Base-by-base conservation (phyloP, 257 asterid genomes). In the Solanum sparsipilum region DNA sequence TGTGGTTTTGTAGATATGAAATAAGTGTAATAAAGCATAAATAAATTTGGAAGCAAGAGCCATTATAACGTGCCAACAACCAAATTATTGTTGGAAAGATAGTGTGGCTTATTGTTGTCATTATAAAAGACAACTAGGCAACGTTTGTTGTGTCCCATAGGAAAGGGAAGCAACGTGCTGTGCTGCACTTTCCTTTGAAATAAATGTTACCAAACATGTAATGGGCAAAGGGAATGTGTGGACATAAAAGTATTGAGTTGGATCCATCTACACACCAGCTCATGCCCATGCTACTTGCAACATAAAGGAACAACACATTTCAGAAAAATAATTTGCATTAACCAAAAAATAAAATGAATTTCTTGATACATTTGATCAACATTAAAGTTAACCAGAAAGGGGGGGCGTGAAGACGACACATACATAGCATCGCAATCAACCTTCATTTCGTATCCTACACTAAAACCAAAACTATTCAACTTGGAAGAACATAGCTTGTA, bases 341-440 rank as follows among this genome's bases (percentile, higher is more conserved):
- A 90, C 89, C 78, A 48, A 88, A 79, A 71, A 87, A 84, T 86
- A 46, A 85, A 21, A 70, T 48, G 63, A 88, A 88, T 91, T 90
- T 91, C 94, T 74, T 88, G 85, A 90, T 93, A 85, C 92, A 91
- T 87, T 74, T 63, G 89, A 27, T 52, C 58, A 41, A 36, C 91
- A 84, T 60, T 82, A 44, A 87, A 87, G 58, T 41, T 76, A 83
- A 81, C 91, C 78, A 68, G 48, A 71, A 8, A 13, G 41, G 73
- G 82, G 44, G 27, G 73, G 15, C 72, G 27, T 34, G 27, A 87
- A 41, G 88, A 90, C 41, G 84, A 90, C 44, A 36, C 25, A 74
- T 71, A 1, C 52, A 44, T 44, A 85, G 88, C 36, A 81, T 41
- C 48, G 85, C 86, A 86, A 73, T 86, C 89, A 52, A 71, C 84